Conservation (phyloP, 768 basidiomycete species). For the Rhizopogon sp. region DNA sequence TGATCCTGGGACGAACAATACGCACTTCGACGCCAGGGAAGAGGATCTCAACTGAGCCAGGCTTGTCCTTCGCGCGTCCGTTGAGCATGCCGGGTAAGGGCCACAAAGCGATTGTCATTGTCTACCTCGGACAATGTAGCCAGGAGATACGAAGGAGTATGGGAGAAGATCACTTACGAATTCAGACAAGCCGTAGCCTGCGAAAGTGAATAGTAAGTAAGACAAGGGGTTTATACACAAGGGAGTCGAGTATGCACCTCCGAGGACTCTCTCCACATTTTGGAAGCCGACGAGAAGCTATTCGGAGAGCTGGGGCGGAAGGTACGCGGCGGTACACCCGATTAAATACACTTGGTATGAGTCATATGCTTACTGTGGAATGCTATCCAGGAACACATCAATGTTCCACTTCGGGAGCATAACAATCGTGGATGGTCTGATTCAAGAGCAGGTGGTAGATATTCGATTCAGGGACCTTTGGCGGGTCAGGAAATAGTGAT, state of each 20-base stretch:
- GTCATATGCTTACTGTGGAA: conserved; percentile 42
- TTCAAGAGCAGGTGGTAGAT: conserved; percentile 44
- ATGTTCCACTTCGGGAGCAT: conserved; percentile 53
- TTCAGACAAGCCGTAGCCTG: conserved; percentile 65
- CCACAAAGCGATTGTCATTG: conserved; percentile 41
- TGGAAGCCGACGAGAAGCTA: conserved; percentile 31
- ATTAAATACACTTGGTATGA: conserved; percentile 9
- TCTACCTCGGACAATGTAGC: conserved; percentile 29
- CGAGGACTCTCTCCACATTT: conserved; percentile 21
- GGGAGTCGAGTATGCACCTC: conserved; percentile 34
- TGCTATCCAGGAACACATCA: conserved; percentile 39
- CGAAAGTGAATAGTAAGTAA: not conserved
- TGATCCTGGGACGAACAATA: conserved; percentile 33
- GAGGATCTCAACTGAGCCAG: conserved; percentile 47
- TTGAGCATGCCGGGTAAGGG: conserved; percentile 36
- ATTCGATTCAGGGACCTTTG: conserved; percentile 41
- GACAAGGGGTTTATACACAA: not conserved
- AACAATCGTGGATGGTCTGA: conserved; percentile 38
- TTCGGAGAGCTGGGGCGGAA: conserved; percentile 43
- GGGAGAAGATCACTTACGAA: conserved; percentile 30
- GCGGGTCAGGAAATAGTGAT: conserved; percentile 47
- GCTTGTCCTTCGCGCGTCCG: conserved; percentile 29
- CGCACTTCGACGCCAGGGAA: conserved; percentile 54
- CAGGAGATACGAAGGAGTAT: not conserved
- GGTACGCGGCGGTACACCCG: conserved; percentile 52